A percentile compares a stretch with the other conserved stretches of the same genome.
These are phyloP conservation scores for Kwoniella europaea DNA, from an alignment of 768 basidiomycete genomes.

Conservation along the genomic window DNA sequence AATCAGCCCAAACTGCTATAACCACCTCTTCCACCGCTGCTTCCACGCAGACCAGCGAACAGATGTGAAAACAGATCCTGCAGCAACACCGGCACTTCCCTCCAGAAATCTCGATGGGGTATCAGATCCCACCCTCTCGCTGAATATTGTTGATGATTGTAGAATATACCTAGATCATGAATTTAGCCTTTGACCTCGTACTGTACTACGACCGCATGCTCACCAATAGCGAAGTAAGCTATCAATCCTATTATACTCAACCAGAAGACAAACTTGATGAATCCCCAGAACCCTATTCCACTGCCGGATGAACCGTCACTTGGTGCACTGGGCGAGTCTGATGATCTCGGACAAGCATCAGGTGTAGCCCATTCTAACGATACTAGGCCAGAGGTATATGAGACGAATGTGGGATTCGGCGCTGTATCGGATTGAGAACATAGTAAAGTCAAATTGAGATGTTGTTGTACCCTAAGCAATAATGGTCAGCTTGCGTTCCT, in stretches of 20 bases:
- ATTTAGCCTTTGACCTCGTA: neutral
- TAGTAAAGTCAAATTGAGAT: constrained; percentile 50
- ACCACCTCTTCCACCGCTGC: constrained; percentile 42
- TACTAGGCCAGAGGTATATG: constrained; percentile 47
- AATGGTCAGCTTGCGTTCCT: neutral
- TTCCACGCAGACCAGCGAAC: constrained; percentile 47
- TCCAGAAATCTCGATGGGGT: constrained; percentile 58
- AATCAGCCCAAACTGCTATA: constrained; percentile 49
- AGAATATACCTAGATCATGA: constrained; percentile 51
- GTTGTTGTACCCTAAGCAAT: constrained; percentile 36
- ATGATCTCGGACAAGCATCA: constrained; percentile 49
- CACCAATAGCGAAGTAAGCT: constrained; percentile 54
- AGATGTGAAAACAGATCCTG: constrained; percentile 52
- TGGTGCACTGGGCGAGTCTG: constrained; percentile 5
- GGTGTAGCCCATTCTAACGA: constrained; percentile 53
- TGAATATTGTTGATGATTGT: constrained; percentile 59
- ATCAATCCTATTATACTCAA: constrained; percentile 41
- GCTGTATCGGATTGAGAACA: constrained; percentile 41
- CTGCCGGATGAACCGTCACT: neutral
- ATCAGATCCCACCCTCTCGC: constrained; percentile 57
- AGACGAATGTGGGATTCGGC: constrained; percentile 44
- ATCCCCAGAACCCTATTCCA: constrained; percentile 48
- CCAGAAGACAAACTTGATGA: constrained; percentile 56
- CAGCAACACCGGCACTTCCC: constrained; percentile 48
- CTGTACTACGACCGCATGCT: constrained; percentile 15